phyloP scores from a whole-genome alignment of 2,329 filamentous ascomycete species.

The Didymellaceae sp. region DNA sequence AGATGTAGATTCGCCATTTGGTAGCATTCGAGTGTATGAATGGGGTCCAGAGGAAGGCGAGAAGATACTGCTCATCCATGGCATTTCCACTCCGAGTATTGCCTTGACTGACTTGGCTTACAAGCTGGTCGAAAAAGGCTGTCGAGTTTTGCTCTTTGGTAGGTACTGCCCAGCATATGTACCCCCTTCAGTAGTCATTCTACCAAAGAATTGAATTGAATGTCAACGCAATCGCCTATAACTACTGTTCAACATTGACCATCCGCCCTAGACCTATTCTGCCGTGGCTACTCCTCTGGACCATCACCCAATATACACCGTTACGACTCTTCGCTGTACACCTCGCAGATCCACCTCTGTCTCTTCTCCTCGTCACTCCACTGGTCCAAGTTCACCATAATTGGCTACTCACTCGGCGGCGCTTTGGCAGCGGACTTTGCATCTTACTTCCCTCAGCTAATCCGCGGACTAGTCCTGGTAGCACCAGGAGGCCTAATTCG shows the following conservation, averaged over 20 bases:
- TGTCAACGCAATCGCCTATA: no score
- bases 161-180: slow-evolving; percentile 45
- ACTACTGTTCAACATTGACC: no score
- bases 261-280: slow-evolving; percentile 79
- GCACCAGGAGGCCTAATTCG: slow-evolving; percentile 80
- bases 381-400: slow-evolving; percentile 66
- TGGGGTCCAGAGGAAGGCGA: slow-evolving; percentile 76
- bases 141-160: slow-evolving; percentile 79
- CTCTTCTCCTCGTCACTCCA: slow-evolving; percentile 71
- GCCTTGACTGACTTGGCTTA: slow-evolving; percentile 71
- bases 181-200: no score
- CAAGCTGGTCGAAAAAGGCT: slow-evolving; percentile 69
- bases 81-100: slow-evolving; percentile 79
- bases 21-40: slow-evolving; percentile 76
- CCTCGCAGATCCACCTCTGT: slow-evolving; percentile 73
- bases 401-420: slow-evolving; percentile 83
- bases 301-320: slow-evolving; percentile 65
- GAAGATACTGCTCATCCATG: slow-evolving; percentile 78
- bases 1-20: slow-evolving; percentile 73
- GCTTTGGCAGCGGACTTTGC: slow-evolving; percentile 75
- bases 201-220: no score
- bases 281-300: slow-evolving; percentile 77
- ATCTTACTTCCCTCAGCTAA: slow-evolving; percentile 69
- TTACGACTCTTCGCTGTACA: slow-evolving; percentile 77
- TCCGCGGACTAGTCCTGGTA: slow-evolving; percentile 75